Evolutionary conservation across 75 land plant genomes (phyloP).

Genomic region (Selaginella moellendorffii): DNA sequence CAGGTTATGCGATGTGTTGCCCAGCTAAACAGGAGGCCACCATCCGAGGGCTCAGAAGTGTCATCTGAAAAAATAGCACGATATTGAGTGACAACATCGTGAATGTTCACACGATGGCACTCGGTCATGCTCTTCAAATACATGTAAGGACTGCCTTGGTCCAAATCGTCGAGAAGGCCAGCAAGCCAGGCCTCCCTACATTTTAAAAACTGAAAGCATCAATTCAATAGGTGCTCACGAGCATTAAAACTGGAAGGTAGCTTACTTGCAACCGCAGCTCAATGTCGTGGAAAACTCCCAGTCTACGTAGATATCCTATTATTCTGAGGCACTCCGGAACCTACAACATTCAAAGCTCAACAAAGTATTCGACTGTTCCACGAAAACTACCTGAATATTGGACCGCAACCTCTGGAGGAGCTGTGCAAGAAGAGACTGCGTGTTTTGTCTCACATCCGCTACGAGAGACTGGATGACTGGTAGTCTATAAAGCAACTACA

Average conservation of each 20-base stretch:
- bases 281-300: slow-evolving; percentile 79
- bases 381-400: slow-evolving; percentile 60
- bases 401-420: slow-evolving; percentile 88
- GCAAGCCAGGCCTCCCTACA: slow-evolving; percentile 97
- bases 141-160: slow-evolving; percentile 72
- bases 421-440: slow-evolving; percentile 89
- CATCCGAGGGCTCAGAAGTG: slow-evolving; percentile 88
- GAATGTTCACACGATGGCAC: slow-evolving; percentile 75
- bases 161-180: slow-evolving; percentile 79
- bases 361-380: background rate
- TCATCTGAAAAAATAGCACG: slow-evolving; percentile 94
- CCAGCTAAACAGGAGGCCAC: slow-evolving; percentile 97
- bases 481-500: slow-evolving; percentile 35
- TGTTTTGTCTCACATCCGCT: slow-evolving; percentile 74
- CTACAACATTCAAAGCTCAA: slow-evolving; percentile 20
- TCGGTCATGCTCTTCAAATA: slow-evolving; percentile 79
- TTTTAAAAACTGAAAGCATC: slow-evolving; percentile 56
- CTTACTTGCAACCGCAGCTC: slow-evolving; percentile 92
- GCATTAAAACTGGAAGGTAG: background rate
- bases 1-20: slow-evolving; percentile 86
- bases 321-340: slow-evolving; percentile 93
- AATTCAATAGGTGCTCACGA: background rate
- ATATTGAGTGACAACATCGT: slow-evolving; percentile 97
- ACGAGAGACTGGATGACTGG: slow-evolving; percentile 87
- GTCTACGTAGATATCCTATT: slow-evolving; percentile 80